These are phyloP conservation scores for Claviceps arundinis DNA, from an alignment of 2,329 filamentous ascomycete genomes.

Conservation along the genomic window DNA sequence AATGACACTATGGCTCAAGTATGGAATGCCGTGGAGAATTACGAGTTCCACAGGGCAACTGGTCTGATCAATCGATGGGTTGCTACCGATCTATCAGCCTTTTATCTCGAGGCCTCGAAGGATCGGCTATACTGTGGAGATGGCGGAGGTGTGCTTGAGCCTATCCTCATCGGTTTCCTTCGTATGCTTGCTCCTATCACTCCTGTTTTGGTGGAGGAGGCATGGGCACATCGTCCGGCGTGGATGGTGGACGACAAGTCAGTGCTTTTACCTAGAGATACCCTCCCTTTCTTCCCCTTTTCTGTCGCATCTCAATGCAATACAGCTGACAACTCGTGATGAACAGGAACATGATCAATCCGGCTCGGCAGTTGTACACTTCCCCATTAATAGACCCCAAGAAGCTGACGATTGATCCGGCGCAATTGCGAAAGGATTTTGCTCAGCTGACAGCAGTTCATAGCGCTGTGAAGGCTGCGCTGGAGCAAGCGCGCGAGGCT, in stretches of 20 bases:
- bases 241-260: slow-evolving; percentile 41
- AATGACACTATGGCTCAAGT: slow-evolving; percentile 51
- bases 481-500: slow-evolving; percentile 57
- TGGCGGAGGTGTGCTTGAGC: slow-evolving; percentile 47
- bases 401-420: slow-evolving; percentile 25
- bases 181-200: slow-evolving; percentile 71
- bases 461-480: slow-evolving; percentile 56
- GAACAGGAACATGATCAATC: slow-evolving; percentile 19
- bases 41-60: slow-evolving; percentile 73
- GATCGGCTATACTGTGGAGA: slow-evolving; percentile 81
- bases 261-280: slow-evolving; percentile 11
- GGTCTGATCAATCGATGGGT: slow-evolving; percentile 69
- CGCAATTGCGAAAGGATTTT: slow-evolving; percentile 27
- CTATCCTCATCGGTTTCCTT: slow-evolving; percentile 59
- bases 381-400: slow-evolving; percentile 27
- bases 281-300: slow-evolving; percentile 5
- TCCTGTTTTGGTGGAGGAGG: slow-evolving; percentile 76
- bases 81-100: slow-evolving; percentile 70
- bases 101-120: slow-evolving; percentile 88
- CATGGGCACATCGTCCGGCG: slow-evolving; percentile 63
- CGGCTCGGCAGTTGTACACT: slow-evolving; percentile 34
- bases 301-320: not conserved
- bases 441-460: slow-evolving; percentile 41
- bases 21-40: slow-evolving; percentile 48
- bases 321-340: not conserved